A percentile compares a stretch with the other conserved stretches of the same genome.
phyloP scores from a whole-genome alignment of 2,329 filamentous ascomycete species.

The Didymosphaeria variabile region DNA sequence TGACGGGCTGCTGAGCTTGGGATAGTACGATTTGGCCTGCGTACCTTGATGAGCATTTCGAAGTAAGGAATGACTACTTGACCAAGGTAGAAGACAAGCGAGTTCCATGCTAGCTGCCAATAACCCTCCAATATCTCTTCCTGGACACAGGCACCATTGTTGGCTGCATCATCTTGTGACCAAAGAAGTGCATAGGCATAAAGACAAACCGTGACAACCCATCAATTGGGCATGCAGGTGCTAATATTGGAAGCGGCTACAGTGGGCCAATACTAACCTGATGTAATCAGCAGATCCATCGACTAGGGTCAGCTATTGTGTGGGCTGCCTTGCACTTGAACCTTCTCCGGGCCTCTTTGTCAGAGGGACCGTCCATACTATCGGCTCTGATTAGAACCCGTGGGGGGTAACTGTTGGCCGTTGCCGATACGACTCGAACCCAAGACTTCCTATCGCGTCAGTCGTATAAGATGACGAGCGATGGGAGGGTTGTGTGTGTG shows the following conservation, averaged over 20 bases:
- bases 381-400: not conserved
- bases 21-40: not conserved
- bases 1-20: conserved; percentile 1
- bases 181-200: not conserved
- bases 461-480: conserved; percentile 1
- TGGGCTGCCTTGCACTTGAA: conserved; percentile 17
- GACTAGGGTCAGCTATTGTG: conserved; percentile 13
- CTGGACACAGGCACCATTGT: not conserved
- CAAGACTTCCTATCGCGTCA: not conserved
- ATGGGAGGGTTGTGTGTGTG: conserved; percentile 17
- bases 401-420: not conserved
- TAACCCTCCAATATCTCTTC: not conserved
- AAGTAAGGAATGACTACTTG: not conserved
- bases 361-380: not conserved
- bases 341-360: conserved; percentile 14
- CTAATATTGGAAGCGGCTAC: conserved; percentile 27
- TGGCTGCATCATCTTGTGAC: not conserved
- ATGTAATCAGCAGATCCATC: conserved; percentile 15
- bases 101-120: not conserved
- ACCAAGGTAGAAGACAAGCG: not conserved
- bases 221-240: conserved; percentile 9
- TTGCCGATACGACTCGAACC: not conserved
- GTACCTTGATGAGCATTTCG: not conserved
- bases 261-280: conserved; percentile 25
- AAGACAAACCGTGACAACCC: not conserved